Base-by-base conservation (phyloP, 2,329 filamentous ascomycete species). In the Talaromyces rugulosus region DNA sequence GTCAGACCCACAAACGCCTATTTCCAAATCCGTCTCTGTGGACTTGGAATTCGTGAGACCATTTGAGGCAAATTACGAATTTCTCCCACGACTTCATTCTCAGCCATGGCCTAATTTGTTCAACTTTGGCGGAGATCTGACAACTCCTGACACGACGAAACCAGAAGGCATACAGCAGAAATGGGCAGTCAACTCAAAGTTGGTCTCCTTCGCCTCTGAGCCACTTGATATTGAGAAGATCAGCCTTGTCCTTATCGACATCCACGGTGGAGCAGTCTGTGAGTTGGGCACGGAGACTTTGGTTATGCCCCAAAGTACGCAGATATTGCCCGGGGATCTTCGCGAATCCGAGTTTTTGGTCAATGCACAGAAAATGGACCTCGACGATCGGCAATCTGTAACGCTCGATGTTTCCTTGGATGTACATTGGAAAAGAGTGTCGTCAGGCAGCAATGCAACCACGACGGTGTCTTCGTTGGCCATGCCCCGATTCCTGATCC, bases 21-120 rank as follows among this genome's bases (percentile, higher is more conserved):
- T 98, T 44, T 86, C 88, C 42, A 94, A 96, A 74, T 85, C 84
- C 2, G 78, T 89, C 27, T 82, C 86, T 1, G 83, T 90, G 44
- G 87, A 89, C 59, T 75, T 98, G 5, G 84, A 87, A 42, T 84
- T 97, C 60, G 86, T 91, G 59, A 88, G 87, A 56, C 92, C 94
- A 0, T 98, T 99, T 69, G 92, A 96, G 76, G 91, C 92, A 16
- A 95, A 90, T 70, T 97, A 96, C 74, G 91, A 96, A 65, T 86
- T 98, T 64, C 83, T 88, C 12, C 92, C 95, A 11, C 85, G 89
- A 9, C 81, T 96, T 3, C 89, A 97, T 73, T 75, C 83, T 0
- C 88, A 89, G 56, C 82, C 86, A 2, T 99, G 95, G 94, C 93
- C 95, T 1, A 92, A 89, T 72, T 87, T 96, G 68, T 99, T 98